These are phyloP conservation scores for Terfezia boudieri DNA, from an alignment of 495 filamentous ascomycete genomes.

Conservation along the genomic window DNA sequence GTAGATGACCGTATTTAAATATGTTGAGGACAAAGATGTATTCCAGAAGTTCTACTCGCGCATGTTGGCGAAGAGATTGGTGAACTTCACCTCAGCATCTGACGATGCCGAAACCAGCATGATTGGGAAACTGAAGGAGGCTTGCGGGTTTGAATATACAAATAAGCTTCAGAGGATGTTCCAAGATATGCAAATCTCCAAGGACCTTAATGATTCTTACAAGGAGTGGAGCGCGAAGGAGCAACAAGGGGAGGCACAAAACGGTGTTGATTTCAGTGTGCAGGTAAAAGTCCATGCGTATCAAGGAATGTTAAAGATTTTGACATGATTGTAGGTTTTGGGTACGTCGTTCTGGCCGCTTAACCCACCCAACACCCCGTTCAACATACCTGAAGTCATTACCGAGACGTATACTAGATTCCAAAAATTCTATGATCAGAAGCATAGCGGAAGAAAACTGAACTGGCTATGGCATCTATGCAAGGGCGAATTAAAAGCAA, in stretches of 20 bases:
- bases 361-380: conserved; percentile 57
- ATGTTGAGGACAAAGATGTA: conserved; percentile 98
- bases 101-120: conserved; percentile 97
- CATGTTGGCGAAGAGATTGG: conserved; percentile 82
- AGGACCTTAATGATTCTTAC: conserved; percentile 79
- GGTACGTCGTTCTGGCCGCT: conserved; percentile 98
- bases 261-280: conserved; percentile 18
- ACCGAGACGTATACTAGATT: conserved; percentile 73
- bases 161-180: conserved; percentile 99
- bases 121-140: conserved; percentile 98
- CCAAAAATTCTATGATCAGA: conserved; percentile 74
- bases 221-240: conserved; percentile 33
- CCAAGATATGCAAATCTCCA: conserved; percentile 96
- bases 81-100: conserved; percentile 81
- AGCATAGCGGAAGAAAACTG: conserved; percentile 87
- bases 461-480: conserved; percentile 97
- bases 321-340: conserved; percentile 45
- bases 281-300: conserved; percentile 22
- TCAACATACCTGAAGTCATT: conserved; percentile 67
- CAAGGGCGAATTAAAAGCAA: conserved; percentile 89
- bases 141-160: conserved; percentile 95
- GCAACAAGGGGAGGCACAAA: conserved; percentile 26
- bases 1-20: conserved; percentile 97
- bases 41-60: conserved; percentile 99
- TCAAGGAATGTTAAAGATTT: conserved; percentile 46